A percentile compares a stretch with the other conserved stretches of the same genome.
phyloP scores from a whole-genome alignment of 208 protist species.

The Trichomonas gallinae region DNA sequence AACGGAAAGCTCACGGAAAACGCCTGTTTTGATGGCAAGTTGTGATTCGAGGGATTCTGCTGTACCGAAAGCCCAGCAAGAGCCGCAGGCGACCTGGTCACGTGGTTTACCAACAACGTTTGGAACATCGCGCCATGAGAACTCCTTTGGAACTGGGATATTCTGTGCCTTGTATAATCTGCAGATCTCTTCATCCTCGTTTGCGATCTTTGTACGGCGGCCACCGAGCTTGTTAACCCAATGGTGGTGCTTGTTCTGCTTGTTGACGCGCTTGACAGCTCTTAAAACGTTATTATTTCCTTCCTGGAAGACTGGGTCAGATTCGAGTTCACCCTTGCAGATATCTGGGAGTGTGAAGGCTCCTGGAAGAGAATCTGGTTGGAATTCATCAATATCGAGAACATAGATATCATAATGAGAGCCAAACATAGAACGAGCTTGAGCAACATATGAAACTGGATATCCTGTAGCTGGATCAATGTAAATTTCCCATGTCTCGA shows the following conservation, averaged over 20 bases:
- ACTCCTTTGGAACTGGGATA: not conserved
- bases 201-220: not conserved
- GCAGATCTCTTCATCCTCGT: not conserved
- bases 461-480: not conserved
- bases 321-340: not conserved
- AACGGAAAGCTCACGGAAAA: not conserved
- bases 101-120: not conserved
- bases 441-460: constrained; percentile 10
- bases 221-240: not conserved
- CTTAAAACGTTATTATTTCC: not conserved
- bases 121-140: not conserved
- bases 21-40: not conserved
- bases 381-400: not conserved
- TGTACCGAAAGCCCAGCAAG: not conserved
- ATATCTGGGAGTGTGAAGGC: not conserved
- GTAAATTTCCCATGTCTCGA: not conserved
- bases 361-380: not conserved
- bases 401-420: constrained; percentile 3
- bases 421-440: not conserved
- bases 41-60: not conserved
- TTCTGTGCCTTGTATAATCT: not conserved
- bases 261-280: not conserved
- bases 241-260: not conserved
- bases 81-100: constrained; percentile 6
- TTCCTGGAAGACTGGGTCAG: not conserved